phyloP scores from a whole-genome alignment of 257 asterid species.

The Ballota nigra region DNA sequence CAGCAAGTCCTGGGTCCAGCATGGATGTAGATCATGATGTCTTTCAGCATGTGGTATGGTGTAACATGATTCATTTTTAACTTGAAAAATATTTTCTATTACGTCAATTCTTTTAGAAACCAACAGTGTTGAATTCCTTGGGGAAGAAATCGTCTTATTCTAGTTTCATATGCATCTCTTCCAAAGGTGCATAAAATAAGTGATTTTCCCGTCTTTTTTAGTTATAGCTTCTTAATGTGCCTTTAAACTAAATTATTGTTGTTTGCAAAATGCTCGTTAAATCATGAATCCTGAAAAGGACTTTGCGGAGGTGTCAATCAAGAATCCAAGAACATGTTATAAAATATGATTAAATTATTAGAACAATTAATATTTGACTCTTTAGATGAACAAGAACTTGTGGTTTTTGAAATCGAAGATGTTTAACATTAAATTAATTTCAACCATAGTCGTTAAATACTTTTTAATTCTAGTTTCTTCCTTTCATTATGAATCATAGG shows the following conservation, averaged over 20 bases:
- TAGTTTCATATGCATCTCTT: background rate
- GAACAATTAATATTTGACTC: constrained; percentile 5
- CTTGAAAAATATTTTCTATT: background rate
- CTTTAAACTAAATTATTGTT: background rate
- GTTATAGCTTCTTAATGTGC: background rate
- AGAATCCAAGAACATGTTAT: background rate
- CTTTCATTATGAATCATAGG: constrained; percentile 2
- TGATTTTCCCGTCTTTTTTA: background rate
- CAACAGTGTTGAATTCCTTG: constrained; percentile 14
- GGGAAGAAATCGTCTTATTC: background rate
- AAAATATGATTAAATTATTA: background rate
- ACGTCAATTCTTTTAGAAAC: background rate
- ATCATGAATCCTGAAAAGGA: background rate
- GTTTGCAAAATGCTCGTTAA: background rate
- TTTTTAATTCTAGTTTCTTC: background rate
- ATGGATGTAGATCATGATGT: constrained; percentile 91
- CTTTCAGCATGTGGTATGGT: constrained; percentile 75
- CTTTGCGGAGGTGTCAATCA: constrained; percentile 4
- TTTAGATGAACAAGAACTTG: background rate
- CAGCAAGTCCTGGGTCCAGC: constrained; percentile 54
- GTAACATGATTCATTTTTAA: background rate
- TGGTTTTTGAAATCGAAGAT: constrained; percentile 8
- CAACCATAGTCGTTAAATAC: too few species aligned
- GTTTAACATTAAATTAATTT: constrained; percentile 12
- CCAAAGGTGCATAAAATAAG: background rate